Evolutionary conservation across 1,284 basidiomycete species (phyloP), one percentile per base, ranked within the genome.

Genomic region (Chalciporus sp.): DNA sequence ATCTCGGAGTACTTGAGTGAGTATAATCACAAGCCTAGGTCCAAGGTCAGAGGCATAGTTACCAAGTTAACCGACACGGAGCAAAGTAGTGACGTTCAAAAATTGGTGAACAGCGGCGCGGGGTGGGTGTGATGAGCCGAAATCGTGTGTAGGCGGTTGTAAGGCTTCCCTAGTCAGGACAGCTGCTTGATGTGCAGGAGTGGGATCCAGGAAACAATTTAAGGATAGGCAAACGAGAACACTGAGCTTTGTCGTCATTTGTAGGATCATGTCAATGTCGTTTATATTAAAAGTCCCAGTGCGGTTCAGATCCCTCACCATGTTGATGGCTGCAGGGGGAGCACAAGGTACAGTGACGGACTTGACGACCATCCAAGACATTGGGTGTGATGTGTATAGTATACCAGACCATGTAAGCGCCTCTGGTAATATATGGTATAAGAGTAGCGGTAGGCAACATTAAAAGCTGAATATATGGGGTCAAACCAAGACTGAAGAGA

Each of bases 361-460:
- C 82, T 80, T 83, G 23, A 23, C 17, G 35, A 33, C 37, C 4
- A 3, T n/a, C 53, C 14, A 51, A 23, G 33, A 26, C 7, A 1
- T 23, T 23, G 39, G 7, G 20, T 26, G 26, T 9, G 20, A 9
- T 31, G 26, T n/a, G 17, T 26, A 44, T 7, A 20, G 65, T 78
- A 64, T 96, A 96, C n/a, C 89, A n/a, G n/a, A 90, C 39, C 76
- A 74, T 7, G 91, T 87, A 27, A 96, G 83, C 0, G 92, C 91
- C 56, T 95, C 92, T 8, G 92, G 94, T 93, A n/a, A n/a, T n/a
- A 95, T 74, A 95, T 81, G 68, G 97, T 96, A 71, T 97, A 94
- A 8, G 88, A 89, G 64, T 88, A 96, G 17, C 86, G 88, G n/a
- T 26, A 45, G 6, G 45, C 35, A 42, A n/a, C 20, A 55, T 58